Percentiles rank a stretch among this genome's conserved stretches.
These are phyloP conservation scores for Phytophthora colocasiae DNA, from an alignment of 352 stramenopile genomes.

Conservation along the genomic window DNA sequence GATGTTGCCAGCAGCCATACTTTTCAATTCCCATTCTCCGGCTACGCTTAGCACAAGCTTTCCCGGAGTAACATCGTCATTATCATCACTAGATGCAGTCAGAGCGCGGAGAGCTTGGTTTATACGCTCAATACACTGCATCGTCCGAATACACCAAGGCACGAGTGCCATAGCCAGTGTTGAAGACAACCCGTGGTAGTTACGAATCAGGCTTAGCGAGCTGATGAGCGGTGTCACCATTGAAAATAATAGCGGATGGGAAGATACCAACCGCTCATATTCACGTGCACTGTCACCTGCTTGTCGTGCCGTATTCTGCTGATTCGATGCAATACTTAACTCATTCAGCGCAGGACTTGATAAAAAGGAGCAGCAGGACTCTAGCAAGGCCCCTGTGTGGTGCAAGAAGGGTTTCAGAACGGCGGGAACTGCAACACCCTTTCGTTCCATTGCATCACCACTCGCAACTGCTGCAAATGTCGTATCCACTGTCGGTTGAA, in stretches of 20 bases:
- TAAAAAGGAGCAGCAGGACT: slow-evolving; percentile 63
- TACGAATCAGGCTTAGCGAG: slow-evolving; percentile 66
- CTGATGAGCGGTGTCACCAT: slow-evolving; percentile 75
- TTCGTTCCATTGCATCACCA: slow-evolving; percentile 39
- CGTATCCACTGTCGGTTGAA: slow-evolving; percentile 53
- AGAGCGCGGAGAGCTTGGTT: slow-evolving; percentile 56
- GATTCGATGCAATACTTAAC: slow-evolving; percentile 29
- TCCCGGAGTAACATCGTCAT: slow-evolving; percentile 32
- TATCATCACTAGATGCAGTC: slow-evolving; percentile 30
- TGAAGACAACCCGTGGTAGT: slow-evolving; percentile 73
- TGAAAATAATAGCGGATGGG: slow-evolving; percentile 64
- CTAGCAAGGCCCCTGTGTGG: slow-evolving; percentile 63
- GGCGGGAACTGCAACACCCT: slow-evolving; percentile 61
- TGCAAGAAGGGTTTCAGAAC: slow-evolving; percentile 83
- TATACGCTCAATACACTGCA: slow-evolving; percentile 73
- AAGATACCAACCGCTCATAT: slow-evolving; percentile 43
- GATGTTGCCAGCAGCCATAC: slow-evolving; percentile 87
- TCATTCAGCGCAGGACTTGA: slow-evolving; percentile 37
- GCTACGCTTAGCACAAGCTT: slow-evolving; percentile 70
- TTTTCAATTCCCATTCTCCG: slow-evolving; percentile 90
- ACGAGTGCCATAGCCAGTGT: slow-evolving; percentile 79
- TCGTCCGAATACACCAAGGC: slow-evolving; percentile 75
- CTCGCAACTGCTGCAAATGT: slow-evolving; percentile 30
- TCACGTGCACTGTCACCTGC: slow-evolving; percentile 29
- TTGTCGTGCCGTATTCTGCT: slow-evolving; percentile 20